Conservation (phyloP, 2,329 filamentous ascomycete genomes). For the Fusarium vanettenii region DNA sequence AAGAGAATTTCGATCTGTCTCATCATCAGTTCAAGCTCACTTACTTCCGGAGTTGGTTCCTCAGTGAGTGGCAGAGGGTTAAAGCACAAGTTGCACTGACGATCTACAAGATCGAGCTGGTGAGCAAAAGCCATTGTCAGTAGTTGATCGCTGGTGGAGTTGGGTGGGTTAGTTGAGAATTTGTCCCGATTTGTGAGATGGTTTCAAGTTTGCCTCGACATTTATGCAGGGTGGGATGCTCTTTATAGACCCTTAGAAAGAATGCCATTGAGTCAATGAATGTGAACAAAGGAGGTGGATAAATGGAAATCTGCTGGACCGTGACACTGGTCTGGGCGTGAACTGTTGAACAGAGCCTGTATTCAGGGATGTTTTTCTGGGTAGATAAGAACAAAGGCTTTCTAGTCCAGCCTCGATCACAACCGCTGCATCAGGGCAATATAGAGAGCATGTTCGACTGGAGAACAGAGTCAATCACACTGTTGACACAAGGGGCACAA, state of each 20-base stretch:
- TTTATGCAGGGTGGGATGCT: not conserved
- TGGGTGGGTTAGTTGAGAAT: not conserved
- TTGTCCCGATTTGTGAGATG: not conserved
- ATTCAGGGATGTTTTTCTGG: not conserved
- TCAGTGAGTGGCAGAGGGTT: not conserved
- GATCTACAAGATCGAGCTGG: not conserved
- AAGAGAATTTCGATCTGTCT: not conserved
- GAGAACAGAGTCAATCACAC: not conserved
- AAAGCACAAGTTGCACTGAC: not conserved
- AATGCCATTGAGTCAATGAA: not conserved
- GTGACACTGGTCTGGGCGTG: not conserved
- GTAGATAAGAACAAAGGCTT: not conserved
- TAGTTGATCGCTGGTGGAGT: not conserved
- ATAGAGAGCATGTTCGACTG: not conserved
- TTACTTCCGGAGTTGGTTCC: not conserved
- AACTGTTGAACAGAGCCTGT: not conserved
- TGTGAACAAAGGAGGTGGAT: not conserved
- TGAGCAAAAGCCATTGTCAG: not conserved
- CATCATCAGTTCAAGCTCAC: not conserved
- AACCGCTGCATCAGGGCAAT: not conserved
- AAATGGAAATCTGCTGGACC: not conserved
- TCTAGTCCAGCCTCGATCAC: not conserved
- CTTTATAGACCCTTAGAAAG: not conserved
- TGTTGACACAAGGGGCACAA: not conserved
- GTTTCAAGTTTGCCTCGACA: not conserved